phyloP scores from a whole-genome alignment of 306 rosid species.

The Vigna trinervia region DNA sequence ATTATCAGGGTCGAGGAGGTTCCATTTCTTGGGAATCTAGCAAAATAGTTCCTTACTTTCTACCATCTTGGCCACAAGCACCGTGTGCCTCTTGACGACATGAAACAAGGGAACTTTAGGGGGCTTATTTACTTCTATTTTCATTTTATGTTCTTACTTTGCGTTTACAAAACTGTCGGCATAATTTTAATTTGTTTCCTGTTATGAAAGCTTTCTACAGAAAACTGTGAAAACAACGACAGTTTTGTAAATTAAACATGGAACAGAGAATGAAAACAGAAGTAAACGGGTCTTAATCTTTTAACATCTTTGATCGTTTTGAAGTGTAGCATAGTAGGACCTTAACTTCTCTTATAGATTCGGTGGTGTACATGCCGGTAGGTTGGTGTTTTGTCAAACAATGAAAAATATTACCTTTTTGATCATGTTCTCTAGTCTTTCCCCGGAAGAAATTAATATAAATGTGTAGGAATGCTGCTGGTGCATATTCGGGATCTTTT shows the following conservation, averaged over 20 bases:
- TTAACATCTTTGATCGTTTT: slow-evolving; percentile 22
- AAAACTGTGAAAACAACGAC: background rate
- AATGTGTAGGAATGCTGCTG: background rate
- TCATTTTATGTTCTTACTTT: background rate
- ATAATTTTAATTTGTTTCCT: background rate
- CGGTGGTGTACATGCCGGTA: slow-evolving; percentile 13
- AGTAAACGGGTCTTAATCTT: background rate
- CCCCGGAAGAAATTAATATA: slow-evolving; percentile 17
- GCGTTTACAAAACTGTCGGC: background rate
- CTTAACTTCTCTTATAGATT: slow-evolving; percentile 8
- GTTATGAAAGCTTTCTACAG: background rate
- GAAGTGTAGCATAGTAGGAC: background rate
- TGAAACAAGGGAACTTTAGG: background rate
- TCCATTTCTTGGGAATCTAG: slow-evolving; percentile 72
- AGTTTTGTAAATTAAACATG: background rate
- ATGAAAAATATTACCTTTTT: background rate
- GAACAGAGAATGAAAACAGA: background rate
- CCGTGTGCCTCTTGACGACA: slow-evolving; percentile 30
- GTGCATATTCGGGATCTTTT: background rate
- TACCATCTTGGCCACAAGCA: slow-evolving; percentile 68
- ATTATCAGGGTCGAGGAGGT: slow-evolving; percentile 62
- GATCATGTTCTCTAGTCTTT: background rate
- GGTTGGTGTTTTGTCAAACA: slow-evolving; percentile 13
- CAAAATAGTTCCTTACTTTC: slow-evolving; percentile 71
- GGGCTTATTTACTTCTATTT: background rate